Percentiles rank a stretch among this genome's conserved stretches.
These are phyloP conservation scores for Sistotremastrum suecicum DNA, from an alignment of 768 basidiomycete species.

Conservation along the genomic window DNA sequence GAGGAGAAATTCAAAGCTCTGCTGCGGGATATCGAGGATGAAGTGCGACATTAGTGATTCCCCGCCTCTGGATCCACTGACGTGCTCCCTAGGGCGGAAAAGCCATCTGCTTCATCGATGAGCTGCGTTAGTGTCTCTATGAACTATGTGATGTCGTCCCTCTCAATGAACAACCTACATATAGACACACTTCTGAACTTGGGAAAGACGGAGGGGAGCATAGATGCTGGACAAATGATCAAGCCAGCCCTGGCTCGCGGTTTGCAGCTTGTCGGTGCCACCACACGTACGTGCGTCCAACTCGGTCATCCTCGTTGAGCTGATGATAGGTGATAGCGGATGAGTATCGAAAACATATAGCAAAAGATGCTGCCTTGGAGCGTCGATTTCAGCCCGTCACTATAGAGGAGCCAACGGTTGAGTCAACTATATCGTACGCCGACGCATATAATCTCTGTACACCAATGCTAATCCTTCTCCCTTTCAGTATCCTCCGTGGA, in stretches of 20 bases:
- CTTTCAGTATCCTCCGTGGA: constrained; percentile 65
- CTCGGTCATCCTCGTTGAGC: neutral
- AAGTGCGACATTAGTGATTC: constrained; percentile 28
- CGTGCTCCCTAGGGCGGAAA: constrained; percentile 37
- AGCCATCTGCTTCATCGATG: constrained; percentile 88
- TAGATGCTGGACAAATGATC: constrained; percentile 89
- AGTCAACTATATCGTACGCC: constrained; percentile 49
- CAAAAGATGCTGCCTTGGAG: constrained; percentile 83
- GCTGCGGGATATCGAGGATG: constrained; percentile 80
- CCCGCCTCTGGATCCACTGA: constrained; percentile 14
- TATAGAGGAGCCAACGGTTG: constrained; percentile 81
- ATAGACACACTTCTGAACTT: constrained; percentile 72
- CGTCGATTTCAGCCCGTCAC: constrained; percentile 82
- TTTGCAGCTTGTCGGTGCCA: constrained; percentile 80
- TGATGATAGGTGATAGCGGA: constrained; percentile 33
- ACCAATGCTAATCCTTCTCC: constrained; percentile 17
- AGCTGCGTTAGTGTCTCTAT: constrained; percentile 56
- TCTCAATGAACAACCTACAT: neutral
- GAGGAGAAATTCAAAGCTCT: constrained; percentile 90
- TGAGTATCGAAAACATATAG: constrained; percentile 84
- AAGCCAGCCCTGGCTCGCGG: constrained; percentile 84
- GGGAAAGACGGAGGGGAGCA: constrained; percentile 83
- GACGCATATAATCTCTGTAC: neutral
- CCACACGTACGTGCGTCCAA: constrained; percentile 46
- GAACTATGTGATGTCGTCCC: neutral